Evolutionary conservation across 352 stramenopile species (phyloP).

Genomic region (Pythium graminicola): DNA sequence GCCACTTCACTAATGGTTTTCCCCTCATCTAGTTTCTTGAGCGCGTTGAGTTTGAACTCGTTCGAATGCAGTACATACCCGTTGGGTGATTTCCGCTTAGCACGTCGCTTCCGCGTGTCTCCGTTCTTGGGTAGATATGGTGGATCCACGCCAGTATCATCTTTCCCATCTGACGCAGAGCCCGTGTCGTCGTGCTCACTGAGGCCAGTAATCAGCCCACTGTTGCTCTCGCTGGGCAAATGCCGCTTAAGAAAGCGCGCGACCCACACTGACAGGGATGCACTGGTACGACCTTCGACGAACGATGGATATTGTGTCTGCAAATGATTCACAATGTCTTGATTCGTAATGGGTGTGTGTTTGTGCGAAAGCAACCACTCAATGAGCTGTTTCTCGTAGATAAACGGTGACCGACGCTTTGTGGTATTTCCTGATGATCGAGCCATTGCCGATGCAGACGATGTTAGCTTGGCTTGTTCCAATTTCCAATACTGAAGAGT

Average conservation of each 20-base stretch:
- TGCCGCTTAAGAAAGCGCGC: constrained; percentile 61
- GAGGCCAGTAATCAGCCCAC: background rate
- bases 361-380: constrained; percentile 45
- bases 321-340: constrained; percentile 60
- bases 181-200: constrained; percentile 17
- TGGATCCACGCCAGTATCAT: background rate
- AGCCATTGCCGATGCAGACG: background rate
- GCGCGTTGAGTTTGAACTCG: constrained; percentile 70
- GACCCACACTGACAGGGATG: constrained; percentile 59
- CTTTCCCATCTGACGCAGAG: constrained; percentile 7
- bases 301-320: constrained; percentile 47
- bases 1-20: constrained; percentile 55
- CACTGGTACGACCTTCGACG: constrained; percentile 41
- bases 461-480: constrained; percentile 28
- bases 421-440: background rate
- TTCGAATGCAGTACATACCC: constrained; percentile 71
- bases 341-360: constrained; percentile 40
- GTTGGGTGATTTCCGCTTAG: constrained; percentile 45
- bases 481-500: constrained; percentile 63
- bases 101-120: constrained; percentile 20
- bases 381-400: constrained; percentile 37
- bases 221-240: constrained; percentile 23
- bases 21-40: constrained; percentile 61
- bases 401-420: constrained; percentile 20
- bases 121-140: background rate